Evolutionary conservation across 805 yeast species (phyloP), one percentile per base, ranked within the genome.

Genomic region (Gaillardinia entomophila): DNA sequence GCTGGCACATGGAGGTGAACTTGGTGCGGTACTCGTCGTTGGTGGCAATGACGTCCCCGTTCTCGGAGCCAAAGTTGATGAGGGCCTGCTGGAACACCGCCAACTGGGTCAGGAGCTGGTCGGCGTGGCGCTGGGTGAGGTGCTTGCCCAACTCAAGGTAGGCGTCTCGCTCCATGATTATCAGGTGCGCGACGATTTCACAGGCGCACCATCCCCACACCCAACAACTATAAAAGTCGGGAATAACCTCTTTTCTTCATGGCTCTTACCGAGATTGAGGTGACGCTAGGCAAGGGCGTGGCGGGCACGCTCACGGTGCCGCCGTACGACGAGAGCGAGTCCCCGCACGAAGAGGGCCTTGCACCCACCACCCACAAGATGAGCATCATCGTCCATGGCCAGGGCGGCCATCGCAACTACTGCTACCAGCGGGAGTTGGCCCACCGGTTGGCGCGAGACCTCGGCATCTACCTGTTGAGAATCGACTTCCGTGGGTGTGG

Each of bases 401-500:
- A 75, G 40, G 89, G 79, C 1, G 94, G 95, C 0, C 94, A 89
- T 51, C 75, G 86, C 43, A 75, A 83, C 60, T 82, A 85, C 51
- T 77, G 85, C 37, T 88, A 82, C 55, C 87, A 82, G 41, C 71
- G 73, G 16, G 45, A 59, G 12, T 55, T 86, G 27, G 89, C 94
- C 0, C 71, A 72, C 17, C 58, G 56, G 16, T 53, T 89, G 34
- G 78, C 88, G 0, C 51, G 60, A 2, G 69, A 71, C 12, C 52
- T 71, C 37, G 95, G 94, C 0, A 62, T 76, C 35, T 76, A 68
- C 49, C 73, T 82, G 3, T 66, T 86, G 31, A 63, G 97, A 42
- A 78, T 88, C 43, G 97, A 89, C 55, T 88, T 89, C 48, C 68
- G 96, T 34, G 83, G 82, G 5, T 81, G 92, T 54, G 97, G 97